These are phyloP conservation scores for Boletus insuetus DNA, from an alignment of 768 basidiomycete species.

Conservation along the genomic window DNA sequence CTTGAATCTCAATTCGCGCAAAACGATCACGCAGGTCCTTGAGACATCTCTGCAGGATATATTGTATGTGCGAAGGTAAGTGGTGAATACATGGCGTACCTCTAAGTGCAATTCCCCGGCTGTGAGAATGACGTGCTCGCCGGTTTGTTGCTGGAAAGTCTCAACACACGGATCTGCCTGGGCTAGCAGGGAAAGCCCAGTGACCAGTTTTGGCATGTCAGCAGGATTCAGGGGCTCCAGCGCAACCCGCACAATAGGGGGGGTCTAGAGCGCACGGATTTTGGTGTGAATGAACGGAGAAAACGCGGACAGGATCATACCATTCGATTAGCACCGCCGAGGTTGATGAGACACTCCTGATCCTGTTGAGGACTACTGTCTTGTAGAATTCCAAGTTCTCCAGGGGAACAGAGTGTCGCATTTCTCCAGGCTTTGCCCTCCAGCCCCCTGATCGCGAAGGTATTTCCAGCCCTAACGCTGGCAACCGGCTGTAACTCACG, in stretches of 20 bases:
- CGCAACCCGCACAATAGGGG: slow-evolving; percentile 94
- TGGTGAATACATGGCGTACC: slow-evolving; percentile 42
- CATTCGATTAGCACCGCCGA: slow-evolving; percentile 66
- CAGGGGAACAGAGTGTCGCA: slow-evolving; percentile 82
- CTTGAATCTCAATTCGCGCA: slow-evolving; percentile 88
- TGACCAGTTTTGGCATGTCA: slow-evolving; percentile 87
- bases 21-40: slow-evolving; percentile 96
- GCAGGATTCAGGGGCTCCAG: slow-evolving; percentile 79
- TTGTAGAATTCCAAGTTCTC: slow-evolving; percentile 40
- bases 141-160: slow-evolving; percentile 94
- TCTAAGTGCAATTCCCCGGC: slow-evolving; percentile 96
- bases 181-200: slow-evolving; percentile 82
- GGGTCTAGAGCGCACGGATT: slow-evolving; percentile 44
- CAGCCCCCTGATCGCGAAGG: slow-evolving; percentile 88
- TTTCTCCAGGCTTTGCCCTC: slow-evolving; percentile 89
- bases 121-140: slow-evolving; percentile 94
- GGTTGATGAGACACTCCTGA: slow-evolving; percentile 66
- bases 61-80: not conserved
- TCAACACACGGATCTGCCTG: slow-evolving; percentile 98
- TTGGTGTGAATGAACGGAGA: not conserved
- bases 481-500: slow-evolving; percentile 85
- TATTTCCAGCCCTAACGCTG: slow-evolving; percentile 85
- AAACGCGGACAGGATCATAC: slow-evolving; percentile 36
- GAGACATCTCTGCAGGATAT: slow-evolving; percentile 70
- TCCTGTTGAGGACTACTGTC: slow-evolving; percentile 32